Base-by-base conservation (phyloP, 495 filamentous ascomycete species). In the Hypoxylon lienhwacheense region DNA sequence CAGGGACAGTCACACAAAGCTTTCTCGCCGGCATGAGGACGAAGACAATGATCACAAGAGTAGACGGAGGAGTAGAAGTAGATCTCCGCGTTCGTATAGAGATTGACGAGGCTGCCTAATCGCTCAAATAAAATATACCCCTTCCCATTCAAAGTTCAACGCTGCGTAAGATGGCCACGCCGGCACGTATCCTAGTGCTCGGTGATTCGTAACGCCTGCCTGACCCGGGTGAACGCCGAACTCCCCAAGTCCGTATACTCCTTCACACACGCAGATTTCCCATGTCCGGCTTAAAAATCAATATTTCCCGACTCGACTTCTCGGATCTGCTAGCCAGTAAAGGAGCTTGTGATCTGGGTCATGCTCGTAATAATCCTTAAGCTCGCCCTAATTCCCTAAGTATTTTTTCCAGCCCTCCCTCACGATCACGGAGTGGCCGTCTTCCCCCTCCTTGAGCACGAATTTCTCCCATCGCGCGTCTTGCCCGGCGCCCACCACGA, bases 401-500 rank as follows among this genome's bases (percentile, higher is more conserved):
- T 92, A 95, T 66, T 82, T 74, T 70, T 87, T 90, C 89, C 89
- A 95, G 3, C 89, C 90, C 48, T 87, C 84, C 61, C 86, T 77
- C 3, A 83, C 63, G 54, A 85, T 77, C 35, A 76, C 70, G 34
- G 81, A 73, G 55, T 76, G 81, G 7, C 85, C 86, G 40, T 85
- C 85, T 32, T 81, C 77, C 0, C 74, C 79, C 42, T 87, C 78
- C 16, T 72, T 77, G 19, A 95, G 67, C 7, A 82, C 73, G 51
- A 92, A 95, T 52, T 82, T 89, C 74, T 96, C 89, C 90, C 90
- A 95, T 16, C 87, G 76, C 5, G 83, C 85, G 56, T 93, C 88
- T 52, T 78, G 75, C 0, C 91, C 91, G 4, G 89, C 87, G n/a
- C 90, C 86, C 26, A 95, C 74, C 2, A 95, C 86, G 12, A 89